Base-by-base conservation (phyloP, 2,329 filamentous ascomycete genomes). In the Penicillium brasilianum region DNA sequence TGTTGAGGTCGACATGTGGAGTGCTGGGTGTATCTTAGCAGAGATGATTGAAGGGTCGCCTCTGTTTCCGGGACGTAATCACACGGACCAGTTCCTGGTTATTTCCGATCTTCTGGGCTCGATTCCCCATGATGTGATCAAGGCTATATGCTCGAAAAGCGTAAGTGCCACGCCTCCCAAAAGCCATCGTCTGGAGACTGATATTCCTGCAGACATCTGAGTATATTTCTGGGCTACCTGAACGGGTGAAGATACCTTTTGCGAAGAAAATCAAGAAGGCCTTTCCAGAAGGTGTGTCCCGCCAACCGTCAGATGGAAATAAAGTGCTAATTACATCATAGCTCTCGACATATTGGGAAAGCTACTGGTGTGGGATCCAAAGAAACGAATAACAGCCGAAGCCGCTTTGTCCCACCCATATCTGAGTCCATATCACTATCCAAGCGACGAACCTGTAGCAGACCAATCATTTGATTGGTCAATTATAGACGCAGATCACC, bases 381-480 rank as follows among this genome's bases (percentile, higher is more conserved):
- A 92, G 83, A 96, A 93, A 85, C 88, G 95, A 75, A 89, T 98
- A 74, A 92, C 91, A 66, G 95, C 95, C 13, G 86, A 88, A 59
- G 88, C 96, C 65, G 94, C 91, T 30, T 87, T 99, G 55, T 88
- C 89, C 49, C 93, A 99, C 79, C 91, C 94, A 69, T 99, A 99
- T 78, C 90, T 99, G 52, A 87, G 92, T 10, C 94, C 94, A 6
- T 99, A 99, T 82, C 95, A 99, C 80, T 95, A 99, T 76, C 93
- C 95, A 8, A 95, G 91, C 48, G 95, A 99, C 74, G 95, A 99
- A 83, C 95, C 95, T 1, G 88, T 93, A 13, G 92, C 95, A 22
- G 92, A 97, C 62, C 93, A 97, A 83, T 97, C 97, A 81, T 99
- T 99, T 72, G 95, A 99, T 77, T 99, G 95, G 95, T 97, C 93